Conservation (phyloP, 345 rosid genomes). For the Rhodamnia rubescens region DNA sequence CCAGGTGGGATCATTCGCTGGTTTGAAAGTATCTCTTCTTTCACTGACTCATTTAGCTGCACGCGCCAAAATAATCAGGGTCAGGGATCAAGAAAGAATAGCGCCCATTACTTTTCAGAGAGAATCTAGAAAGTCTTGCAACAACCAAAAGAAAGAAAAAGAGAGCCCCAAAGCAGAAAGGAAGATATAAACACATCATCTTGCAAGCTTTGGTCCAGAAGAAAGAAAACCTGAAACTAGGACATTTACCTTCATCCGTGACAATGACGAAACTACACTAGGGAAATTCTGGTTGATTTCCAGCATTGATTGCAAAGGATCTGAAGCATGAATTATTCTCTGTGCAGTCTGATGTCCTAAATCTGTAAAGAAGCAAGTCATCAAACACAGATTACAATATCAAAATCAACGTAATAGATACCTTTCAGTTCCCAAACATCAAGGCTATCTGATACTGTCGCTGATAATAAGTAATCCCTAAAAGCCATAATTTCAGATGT, state of each 20-base stretch:
- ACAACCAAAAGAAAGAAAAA: not conserved
- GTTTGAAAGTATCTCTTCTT: conserved; percentile 88
- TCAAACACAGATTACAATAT: not conserved
- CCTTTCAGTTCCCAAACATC: conserved; percentile 99
- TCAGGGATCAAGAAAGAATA: not conserved
- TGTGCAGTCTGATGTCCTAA: conserved; percentile 98
- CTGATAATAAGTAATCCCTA: conserved; percentile 81
- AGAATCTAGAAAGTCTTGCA: not conserved
- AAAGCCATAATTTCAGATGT: conserved; percentile 85
- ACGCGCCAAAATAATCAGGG: conserved; percentile 5
- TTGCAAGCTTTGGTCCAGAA: not conserved
- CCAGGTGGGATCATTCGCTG: conserved; percentile 97
- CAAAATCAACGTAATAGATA: conserved; percentile 6
- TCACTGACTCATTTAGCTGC: conserved; percentile 82
- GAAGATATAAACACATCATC: not conserved
- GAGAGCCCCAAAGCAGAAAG: not conserved
- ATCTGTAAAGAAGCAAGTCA: conserved; percentile 41
- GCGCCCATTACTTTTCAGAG: not conserved
- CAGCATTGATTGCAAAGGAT: conserved; percentile 91
- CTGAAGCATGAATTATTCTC: conserved; percentile 90
- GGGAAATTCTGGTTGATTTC: conserved; percentile 98
- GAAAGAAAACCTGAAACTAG: not conserved
- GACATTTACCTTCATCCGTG: conserved; percentile 82
- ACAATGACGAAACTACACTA: conserved; percentile 84
- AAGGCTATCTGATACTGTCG: conserved; percentile 83